These are phyloP conservation scores for Cladosporium sp. DNA, from an alignment of 2,329 filamentous ascomycete species.

Conservation along the genomic window DNA sequence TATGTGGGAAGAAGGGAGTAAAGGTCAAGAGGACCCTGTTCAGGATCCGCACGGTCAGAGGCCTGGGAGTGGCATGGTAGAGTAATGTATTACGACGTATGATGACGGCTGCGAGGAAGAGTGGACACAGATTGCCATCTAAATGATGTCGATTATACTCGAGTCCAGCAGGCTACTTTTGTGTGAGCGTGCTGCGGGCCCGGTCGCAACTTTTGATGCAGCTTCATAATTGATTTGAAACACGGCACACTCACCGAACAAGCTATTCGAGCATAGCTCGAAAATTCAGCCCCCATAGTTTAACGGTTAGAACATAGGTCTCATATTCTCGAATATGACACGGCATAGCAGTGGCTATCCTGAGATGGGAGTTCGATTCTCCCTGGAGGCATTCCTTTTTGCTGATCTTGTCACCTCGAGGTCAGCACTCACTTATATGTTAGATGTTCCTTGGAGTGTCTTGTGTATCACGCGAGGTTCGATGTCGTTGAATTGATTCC, in stretches of 20 bases:
- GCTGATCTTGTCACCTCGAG: no score
- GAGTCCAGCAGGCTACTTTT: not conserved
- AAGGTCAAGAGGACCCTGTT: constrained; percentile 27
- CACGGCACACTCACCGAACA: no score
- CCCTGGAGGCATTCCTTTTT: not conserved
- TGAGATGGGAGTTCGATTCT: not conserved
- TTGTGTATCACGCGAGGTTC: no score
- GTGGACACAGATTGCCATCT: no score
- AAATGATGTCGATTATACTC: not conserved
- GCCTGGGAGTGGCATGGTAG: not conserved
- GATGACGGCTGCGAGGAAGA: no score
- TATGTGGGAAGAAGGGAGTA: constrained; percentile 45
- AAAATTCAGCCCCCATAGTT: not conserved
- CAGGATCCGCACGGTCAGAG: not conserved
- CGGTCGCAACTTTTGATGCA: no score
- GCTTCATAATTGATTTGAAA: no score
- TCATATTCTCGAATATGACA: not conserved
- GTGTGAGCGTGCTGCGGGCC: no score
- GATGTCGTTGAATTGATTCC: no score
- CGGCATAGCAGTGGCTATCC: not conserved
- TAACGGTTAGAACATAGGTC: not conserved
- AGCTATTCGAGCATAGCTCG: not conserved
- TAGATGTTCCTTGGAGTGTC: no score
- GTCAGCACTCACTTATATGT: no score
- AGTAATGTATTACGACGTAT: not conserved